A percentile compares a stretch with the other conserved stretches of the same genome.
phyloP scores from a whole-genome alignment of 495 filamentous ascomycete species.

The Cetradonia linearis region DNA sequence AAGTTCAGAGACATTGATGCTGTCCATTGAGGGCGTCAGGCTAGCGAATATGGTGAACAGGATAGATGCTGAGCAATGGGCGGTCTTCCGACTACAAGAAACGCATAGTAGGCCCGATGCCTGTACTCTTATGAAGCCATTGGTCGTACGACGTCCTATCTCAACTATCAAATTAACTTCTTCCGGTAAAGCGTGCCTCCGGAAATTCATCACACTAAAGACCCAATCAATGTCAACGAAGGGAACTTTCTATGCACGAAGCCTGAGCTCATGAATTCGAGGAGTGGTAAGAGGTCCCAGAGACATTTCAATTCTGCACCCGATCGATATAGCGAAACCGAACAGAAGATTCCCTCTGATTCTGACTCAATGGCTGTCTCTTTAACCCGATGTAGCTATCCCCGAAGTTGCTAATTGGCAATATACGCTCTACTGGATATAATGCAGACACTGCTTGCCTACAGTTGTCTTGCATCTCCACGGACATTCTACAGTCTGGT shows the following conservation, averaged over 20 bases:
- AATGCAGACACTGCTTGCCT: not conserved
- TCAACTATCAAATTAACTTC: not conserved
- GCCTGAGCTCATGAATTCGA: too few relatives aligned
- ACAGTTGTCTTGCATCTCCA: not conserved
- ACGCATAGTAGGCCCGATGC: not conserved
- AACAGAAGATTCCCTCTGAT: too few relatives aligned
- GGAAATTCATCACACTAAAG: too few relatives aligned
- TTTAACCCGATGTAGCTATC: too few relatives aligned
- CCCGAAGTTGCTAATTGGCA: too few relatives aligned
- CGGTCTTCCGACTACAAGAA: not conserved
- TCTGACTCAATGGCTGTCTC: too few relatives aligned
- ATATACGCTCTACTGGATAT: not conserved
- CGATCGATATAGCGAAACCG: too few relatives aligned
- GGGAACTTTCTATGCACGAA: too few relatives aligned
- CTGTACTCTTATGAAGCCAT: not conserved
- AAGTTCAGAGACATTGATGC: slow-evolving; percentile 52
- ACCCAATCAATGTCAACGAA: too few relatives aligned
- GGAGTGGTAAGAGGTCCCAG: too few relatives aligned
- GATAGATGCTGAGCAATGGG: not conserved
- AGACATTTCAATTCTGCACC: too few relatives aligned
- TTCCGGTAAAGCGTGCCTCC: not conserved
- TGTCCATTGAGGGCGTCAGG: slow-evolving; percentile 38
- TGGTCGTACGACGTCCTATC: not conserved
- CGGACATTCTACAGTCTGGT: not conserved
- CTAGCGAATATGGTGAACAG: too few relatives aligned